Base-by-base conservation (phyloP, 2,329 filamentous ascomycete species). In the Corniculantispora saksenae region DNA sequence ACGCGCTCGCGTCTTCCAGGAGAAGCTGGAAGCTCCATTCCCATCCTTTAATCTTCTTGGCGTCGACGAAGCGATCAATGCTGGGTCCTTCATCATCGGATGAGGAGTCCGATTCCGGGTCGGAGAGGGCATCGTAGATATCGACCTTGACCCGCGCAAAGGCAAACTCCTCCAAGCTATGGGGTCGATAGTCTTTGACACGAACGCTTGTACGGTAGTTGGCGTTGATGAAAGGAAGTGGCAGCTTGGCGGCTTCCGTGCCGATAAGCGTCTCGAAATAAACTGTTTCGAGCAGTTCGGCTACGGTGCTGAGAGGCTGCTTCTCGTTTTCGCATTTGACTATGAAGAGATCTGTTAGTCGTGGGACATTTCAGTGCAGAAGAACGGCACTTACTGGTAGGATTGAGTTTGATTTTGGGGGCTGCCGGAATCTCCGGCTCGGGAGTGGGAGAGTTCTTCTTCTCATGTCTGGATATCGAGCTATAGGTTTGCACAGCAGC, bases 1-100 rank as follows among this genome's bases (percentile, higher is more conserved):
- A 51, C 71, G 67, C 74, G 5, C 78, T 73, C 0, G 85, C 88
- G 68, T 94, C 91, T 76, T 97, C 91, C 1, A 97, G 85, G 15
- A 91, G 82, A 27, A 98, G 82, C 25, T 86, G 86, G 76, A 97
- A 97, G 17, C 86, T 84, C 94, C 94, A 97, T 75, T 95, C 88
- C 91, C 92, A 97, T 9, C 57, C 50, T 27, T 29, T 19, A 56
- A 65, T 65, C 56, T 55, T 61, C 75, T 72, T 15, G 69, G 73
- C 12, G 32, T 47, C 7, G 73, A 56, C 53, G n/a, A 71, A 73
- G 4, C 69, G 69, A 29, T 71, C 66, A 15, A 73, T 63, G 4
- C 65, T 71, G 54, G 66, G 68, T 17, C 60, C 47, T 7, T 75
- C 72, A 23, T 72, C 70, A 6, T 43, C 38, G 38, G 38, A 43